Percentiles rank a stretch among this genome's conserved stretches.
These are phyloP conservation scores for Salix dunnii DNA, from an alignment of 345 rosid species.

Conservation along the genomic window DNA sequence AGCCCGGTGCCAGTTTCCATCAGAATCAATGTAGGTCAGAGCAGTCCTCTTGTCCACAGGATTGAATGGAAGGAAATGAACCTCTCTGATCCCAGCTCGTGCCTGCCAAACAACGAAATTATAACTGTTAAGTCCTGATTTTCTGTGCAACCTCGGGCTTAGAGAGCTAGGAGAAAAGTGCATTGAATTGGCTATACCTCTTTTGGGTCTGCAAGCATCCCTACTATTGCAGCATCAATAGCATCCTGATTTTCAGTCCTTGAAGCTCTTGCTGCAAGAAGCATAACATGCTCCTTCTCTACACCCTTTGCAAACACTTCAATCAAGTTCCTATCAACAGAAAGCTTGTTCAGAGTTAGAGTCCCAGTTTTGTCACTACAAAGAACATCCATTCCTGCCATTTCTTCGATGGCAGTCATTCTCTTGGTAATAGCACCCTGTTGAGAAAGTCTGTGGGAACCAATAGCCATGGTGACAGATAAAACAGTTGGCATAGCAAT, in stretches of 20 bases:
- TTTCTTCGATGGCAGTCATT: conserved; percentile 95
- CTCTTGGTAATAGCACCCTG: conserved; percentile 93
- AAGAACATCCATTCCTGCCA: conserved; percentile 96
- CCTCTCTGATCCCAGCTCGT: conserved; percentile 67
- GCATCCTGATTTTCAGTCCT: conserved; percentile 88
- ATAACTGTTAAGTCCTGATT: neutral
- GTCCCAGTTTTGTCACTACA: conserved; percentile 96
- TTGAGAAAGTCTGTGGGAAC: conserved; percentile 77
- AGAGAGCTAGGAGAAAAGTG: neutral
- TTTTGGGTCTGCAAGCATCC: conserved; percentile 95
- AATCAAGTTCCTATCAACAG: conserved; percentile 64
- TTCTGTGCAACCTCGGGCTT: neutral
- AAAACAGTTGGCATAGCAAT: conserved; percentile 94
- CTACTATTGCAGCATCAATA: conserved; percentile 86
- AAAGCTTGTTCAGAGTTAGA: conserved; percentile 73
- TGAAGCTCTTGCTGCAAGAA: conserved; percentile 89
- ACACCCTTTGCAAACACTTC: conserved; percentile 76
- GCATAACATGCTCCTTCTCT: conserved; percentile 63
- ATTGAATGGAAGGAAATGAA: conserved; percentile 87
- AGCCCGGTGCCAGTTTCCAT: conserved; percentile 76
- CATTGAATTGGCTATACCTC: conserved; percentile 44
- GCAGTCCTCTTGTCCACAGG: conserved; percentile 95
- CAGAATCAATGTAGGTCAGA: conserved; percentile 67
- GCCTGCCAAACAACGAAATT: conserved; percentile 44
- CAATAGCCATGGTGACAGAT: conserved; percentile 96